phyloP scores from a whole-genome alignment of 2,329 filamentous ascomycete species.

The Aspergillus arachidicola region DNA sequence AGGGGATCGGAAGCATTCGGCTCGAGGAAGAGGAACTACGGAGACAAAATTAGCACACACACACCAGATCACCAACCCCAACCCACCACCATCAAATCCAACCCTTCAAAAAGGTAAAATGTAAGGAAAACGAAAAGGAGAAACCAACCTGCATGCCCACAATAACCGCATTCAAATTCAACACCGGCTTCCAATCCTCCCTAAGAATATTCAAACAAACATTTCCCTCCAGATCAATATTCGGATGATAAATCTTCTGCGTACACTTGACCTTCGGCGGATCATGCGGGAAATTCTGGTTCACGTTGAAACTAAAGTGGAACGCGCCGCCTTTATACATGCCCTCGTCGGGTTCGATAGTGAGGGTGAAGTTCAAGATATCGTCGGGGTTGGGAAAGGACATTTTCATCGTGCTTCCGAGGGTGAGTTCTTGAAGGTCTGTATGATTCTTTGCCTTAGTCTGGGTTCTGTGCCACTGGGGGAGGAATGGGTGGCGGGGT shows the following conservation, averaged over 20 bases:
- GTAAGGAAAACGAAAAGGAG: background rate
- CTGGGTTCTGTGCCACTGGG: background rate
- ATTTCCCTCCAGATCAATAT: constrained; percentile 97
- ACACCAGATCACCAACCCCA: background rate
- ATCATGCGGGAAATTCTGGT: constrained; percentile 94
- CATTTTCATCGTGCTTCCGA: constrained; percentile 60
- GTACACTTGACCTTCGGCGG: constrained; percentile 96
- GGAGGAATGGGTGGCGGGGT: background rate
- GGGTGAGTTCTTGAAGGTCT: constrained; percentile 53
- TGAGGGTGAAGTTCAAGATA: constrained; percentile 56
- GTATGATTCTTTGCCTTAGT: background rate
- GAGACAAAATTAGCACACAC: background rate
- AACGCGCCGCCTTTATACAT: constrained; percentile 88
- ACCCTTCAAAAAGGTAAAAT: background rate
- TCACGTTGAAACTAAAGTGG: constrained; percentile 88
- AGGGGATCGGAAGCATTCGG: constrained; percentile 96
- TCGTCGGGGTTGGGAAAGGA: constrained; percentile 62
- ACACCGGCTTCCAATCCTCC: constrained; percentile 98
- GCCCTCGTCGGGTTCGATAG: constrained; percentile 57
- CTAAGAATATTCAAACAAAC: constrained; percentile 96
- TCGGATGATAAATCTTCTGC: constrained; percentile 98
- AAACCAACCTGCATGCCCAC: constrained; percentile 80
- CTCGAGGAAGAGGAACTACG: constrained; percentile 92
- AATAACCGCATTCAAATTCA: constrained; percentile 95
- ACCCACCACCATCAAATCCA: background rate